Base-by-base conservation (phyloP, 2,329 filamentous ascomycete genomes). In the Penicillium sp. region DNA sequence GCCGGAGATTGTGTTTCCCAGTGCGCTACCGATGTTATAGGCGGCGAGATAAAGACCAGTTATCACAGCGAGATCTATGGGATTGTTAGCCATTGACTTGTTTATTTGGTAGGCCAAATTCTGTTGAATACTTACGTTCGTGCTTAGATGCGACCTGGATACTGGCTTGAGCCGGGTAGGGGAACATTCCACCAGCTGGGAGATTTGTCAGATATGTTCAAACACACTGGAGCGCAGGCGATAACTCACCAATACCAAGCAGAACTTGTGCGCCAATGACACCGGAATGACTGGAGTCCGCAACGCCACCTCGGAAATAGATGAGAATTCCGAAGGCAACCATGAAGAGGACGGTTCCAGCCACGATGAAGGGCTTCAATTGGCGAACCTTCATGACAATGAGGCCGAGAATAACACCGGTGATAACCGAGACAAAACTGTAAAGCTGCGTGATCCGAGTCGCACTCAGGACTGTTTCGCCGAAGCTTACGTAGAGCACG, bases 251-350 rank as follows among this genome's bases (percentile, higher is more conserved):
- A 50, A 87, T 77, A 61, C 85, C 85, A 1, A 88, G 77, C 5
- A 88, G 72, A 8, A 87, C 75, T 67, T 88, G 83, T 2, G 81
- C 84, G 16, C 81, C 85, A 56, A 88, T 83, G 53, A 88, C 76
- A 29, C 85, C 85, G 1, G 79, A 77, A 54, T 82, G 75, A 57
- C 73, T 77, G 10, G 76, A 69, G 0, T 62, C 35, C 2, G 69
- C 73, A 0, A 75, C 65, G 6, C 80, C 78, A 35, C 85, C 85
- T n/a, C 85, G 83, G 75, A 78, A 88, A 61, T 79, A 77, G 65
- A 88, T 87, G 18, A 88, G 75, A 1, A 88, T 77, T 10, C 85
- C 85, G 60, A 87, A 88, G 1, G 85, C 84, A n/a, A 85, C 82
- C 64, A 85, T 76, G 74, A 85, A 88, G 2, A 88, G 75, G 9